Evolutionary conservation across 148 eudicot genomes (phyloP), one percentile per base, ranked within the genome.

Genomic region (Arctostaphylos glauca): DNA sequence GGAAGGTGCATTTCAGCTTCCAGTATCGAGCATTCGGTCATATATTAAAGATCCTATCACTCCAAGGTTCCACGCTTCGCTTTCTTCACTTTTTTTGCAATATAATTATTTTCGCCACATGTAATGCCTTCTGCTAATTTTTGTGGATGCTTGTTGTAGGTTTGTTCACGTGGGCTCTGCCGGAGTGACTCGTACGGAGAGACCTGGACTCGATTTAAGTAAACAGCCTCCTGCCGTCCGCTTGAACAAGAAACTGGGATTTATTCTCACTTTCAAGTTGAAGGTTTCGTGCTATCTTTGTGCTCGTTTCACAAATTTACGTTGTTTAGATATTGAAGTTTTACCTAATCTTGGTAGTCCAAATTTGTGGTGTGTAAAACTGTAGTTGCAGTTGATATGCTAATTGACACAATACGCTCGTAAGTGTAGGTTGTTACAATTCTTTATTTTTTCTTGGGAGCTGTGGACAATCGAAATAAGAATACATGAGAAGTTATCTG

Each of bases 141-240:
- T 73, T 74, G 74, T 78, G 79, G 23, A 50, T 73, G 19, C 47
- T 13, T 77, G 56, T 47, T 81, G 78, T 86, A 97, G 98, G 87
- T 91, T 97, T 82, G 92, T 97, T 74, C 99, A 94, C 74, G 99
- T 94, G 89, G 76, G 99, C 86, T 97, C 99, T 80, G 98, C 99
- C 59, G 99, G 99, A 56, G 99, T 94, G 78, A 97, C 99, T 19
- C 90, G 99, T 64, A 93, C 96, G 71, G 98, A 92, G 10, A 92
- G 99, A 88, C 97, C 98, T 81, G 98, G 98, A 80, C 93, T 97
- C 78, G 99, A 96, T 89, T 90, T 97, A 74, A 93, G 90, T 88
- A 97, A 90, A 87, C 99, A 97, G 82, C 99, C 99, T 78, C 99
- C 99, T 48, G 99, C 99, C 85, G 99, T 97, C 74, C 97, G 99